These are phyloP conservation scores for Ehretia macrophylla DNA, from an alignment of 257 asterid genomes.

Conservation along the genomic window DNA sequence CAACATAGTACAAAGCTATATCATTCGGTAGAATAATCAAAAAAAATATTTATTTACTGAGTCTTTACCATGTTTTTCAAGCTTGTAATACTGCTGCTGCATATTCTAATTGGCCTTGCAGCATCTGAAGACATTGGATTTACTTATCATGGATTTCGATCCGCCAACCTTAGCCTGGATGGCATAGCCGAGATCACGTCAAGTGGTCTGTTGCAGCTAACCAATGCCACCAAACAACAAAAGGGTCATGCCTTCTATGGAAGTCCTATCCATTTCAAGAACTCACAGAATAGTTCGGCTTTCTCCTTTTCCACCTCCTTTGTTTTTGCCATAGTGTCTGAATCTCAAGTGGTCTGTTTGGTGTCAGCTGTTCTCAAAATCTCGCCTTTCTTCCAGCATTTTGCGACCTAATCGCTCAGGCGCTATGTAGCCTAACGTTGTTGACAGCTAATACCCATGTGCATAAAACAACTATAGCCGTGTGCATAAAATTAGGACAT, in stretches of 20 bases:
- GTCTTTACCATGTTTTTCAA: neutral
- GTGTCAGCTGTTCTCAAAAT: too few relatives aligned
- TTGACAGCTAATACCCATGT: too few relatives aligned
- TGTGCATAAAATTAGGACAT: too few relatives aligned
- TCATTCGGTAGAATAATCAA: neutral
- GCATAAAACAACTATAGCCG: too few relatives aligned
- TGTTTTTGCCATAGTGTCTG: slow-evolving; percentile 17
- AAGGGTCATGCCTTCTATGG: slow-evolving; percentile 16
- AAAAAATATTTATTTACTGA: neutral
- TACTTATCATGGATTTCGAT: slow-evolving; percentile 16
- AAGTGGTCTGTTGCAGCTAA: slow-evolving; percentile 19
- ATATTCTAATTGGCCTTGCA: neutral
- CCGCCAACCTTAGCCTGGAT: slow-evolving; percentile 14
- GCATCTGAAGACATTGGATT: neutral
- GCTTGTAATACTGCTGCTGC: neutral
- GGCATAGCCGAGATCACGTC: slow-evolving; percentile 15
- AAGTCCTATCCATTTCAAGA: slow-evolving; percentile 13
- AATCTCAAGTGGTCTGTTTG: too few relatives aligned
- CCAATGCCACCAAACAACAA: slow-evolving; percentile 4
- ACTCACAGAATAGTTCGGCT: slow-evolving; percentile 1
- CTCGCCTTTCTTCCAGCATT: too few relatives aligned
- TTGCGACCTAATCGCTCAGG: too few relatives aligned
- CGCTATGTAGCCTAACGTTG: too few relatives aligned
- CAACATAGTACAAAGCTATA: too few relatives aligned
- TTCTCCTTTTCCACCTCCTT: slow-evolving; percentile 26